phyloP scores from a whole-genome alignment of 2,329 filamentous ascomycete genomes.

The Colletotrichum sp. region DNA sequence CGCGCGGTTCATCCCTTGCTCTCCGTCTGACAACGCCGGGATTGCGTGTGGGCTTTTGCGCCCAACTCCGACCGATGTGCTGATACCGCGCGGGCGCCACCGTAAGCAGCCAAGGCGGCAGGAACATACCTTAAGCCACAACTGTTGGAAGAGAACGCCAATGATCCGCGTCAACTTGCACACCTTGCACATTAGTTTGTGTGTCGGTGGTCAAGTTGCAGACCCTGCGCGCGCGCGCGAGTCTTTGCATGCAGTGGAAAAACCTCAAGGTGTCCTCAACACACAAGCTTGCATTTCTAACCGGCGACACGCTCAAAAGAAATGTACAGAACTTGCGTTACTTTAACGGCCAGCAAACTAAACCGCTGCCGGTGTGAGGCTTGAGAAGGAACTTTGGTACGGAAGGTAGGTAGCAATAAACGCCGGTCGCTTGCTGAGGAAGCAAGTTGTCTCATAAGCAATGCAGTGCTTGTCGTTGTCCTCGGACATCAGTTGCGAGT shows the following conservation, averaged over 20 bases:
- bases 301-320: background rate
- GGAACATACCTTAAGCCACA: background rate
- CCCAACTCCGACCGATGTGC: background rate
- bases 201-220: background rate
- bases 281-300: background rate
- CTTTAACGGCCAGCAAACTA: background rate
- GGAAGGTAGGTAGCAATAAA: background rate
- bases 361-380: background rate
- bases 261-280: background rate
- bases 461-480: background rate
- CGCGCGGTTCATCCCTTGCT: conserved; percentile 2
- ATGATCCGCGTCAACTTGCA: background rate
- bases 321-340: background rate
- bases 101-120: background rate
- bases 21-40: background rate
- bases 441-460: background rate
- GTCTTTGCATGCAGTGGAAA: background rate
- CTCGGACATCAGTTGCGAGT: background rate
- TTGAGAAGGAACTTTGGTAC: background rate
- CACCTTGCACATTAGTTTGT: background rate
- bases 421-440: background rate
- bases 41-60: background rate
- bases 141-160: background rate
- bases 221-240: background rate
- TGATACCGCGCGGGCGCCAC: background rate